phyloP scores from a whole-genome alignment of 441 rosid genomes.

The Lepidium campestre region DNA sequence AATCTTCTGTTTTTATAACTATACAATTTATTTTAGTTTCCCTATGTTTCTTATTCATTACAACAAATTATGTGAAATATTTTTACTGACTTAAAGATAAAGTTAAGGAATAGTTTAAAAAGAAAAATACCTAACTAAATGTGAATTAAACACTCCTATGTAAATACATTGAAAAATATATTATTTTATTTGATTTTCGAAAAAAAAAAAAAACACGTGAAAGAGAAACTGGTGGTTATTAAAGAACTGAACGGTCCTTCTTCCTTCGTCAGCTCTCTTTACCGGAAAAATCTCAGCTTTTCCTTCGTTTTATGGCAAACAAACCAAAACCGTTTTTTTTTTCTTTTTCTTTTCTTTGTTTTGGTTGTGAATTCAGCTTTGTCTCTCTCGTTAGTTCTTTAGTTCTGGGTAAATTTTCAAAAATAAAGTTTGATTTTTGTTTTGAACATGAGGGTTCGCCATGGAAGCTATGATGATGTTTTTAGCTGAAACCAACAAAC shows the following conservation, averaged over 20 bases:
- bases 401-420: background rate
- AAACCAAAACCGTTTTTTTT: conserved; percentile 5
- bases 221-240: conserved; percentile 5
- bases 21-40: too few relatives aligned
- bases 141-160: too few relatives aligned
- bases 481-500: background rate
- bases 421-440: background rate
- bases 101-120: too few relatives aligned
- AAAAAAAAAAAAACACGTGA: conserved; percentile 2
- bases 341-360: background rate
- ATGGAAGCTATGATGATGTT: conserved; percentile 18
- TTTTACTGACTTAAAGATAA: too few relatives aligned
- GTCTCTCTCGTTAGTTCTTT: background rate
- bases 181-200: background rate
- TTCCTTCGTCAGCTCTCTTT: conserved; percentile 19
- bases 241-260: conserved; percentile 11
- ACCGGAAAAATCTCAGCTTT: conserved; percentile 18
- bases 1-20: too few relatives aligned
- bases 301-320: conserved; percentile 2
- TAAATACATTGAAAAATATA: too few relatives aligned
- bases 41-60: too few relatives aligned
- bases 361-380: background rate
- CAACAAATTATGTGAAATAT: too few relatives aligned
- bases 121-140: too few relatives aligned
- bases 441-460: background rate